These are phyloP conservation scores for Hypseocharis bilobata DNA, from an alignment of 441 rosid genomes.

Conservation along the genomic window DNA sequence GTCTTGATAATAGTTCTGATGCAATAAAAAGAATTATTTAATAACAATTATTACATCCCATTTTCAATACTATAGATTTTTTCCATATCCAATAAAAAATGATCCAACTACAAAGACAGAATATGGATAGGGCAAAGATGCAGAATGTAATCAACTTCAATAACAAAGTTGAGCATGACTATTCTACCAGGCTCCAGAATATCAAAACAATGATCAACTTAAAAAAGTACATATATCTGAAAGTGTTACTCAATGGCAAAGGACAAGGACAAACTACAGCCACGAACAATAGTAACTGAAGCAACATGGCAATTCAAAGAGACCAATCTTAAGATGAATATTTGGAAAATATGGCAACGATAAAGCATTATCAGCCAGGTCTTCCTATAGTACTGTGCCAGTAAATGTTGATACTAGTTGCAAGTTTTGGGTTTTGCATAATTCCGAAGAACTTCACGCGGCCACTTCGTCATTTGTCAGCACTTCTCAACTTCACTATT, in stretches of 20 bases:
- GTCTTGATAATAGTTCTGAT: not conserved
- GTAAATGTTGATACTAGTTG: too few relatives aligned
- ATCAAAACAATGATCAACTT: not conserved
- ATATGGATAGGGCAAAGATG: not conserved
- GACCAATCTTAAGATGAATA: not conserved
- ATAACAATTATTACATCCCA: too few relatives aligned
- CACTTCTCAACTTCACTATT: not conserved
- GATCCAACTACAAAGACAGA: not conserved
- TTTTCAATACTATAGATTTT: too few relatives aligned
- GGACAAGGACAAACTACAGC: not conserved
- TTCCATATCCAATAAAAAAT: too few relatives aligned
- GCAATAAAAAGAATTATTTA: not conserved
- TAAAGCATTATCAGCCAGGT: not conserved
- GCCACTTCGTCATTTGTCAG: not conserved
- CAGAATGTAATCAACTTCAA: too few relatives aligned
- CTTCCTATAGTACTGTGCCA: too few relatives aligned
- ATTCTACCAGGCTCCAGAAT: not conserved
- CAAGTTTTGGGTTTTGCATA: not conserved
- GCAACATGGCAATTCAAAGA: not conserved
- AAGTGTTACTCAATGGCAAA: too few relatives aligned
- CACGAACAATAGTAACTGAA: not conserved
- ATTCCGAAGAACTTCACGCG: slow-evolving; percentile 3
- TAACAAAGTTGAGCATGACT: not conserved
- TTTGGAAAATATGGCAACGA: not conserved
- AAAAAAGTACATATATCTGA: not conserved